Conservation (phyloP, 2,329 filamentous ascomycete species). For the Cryphonectria parasitica region DNA sequence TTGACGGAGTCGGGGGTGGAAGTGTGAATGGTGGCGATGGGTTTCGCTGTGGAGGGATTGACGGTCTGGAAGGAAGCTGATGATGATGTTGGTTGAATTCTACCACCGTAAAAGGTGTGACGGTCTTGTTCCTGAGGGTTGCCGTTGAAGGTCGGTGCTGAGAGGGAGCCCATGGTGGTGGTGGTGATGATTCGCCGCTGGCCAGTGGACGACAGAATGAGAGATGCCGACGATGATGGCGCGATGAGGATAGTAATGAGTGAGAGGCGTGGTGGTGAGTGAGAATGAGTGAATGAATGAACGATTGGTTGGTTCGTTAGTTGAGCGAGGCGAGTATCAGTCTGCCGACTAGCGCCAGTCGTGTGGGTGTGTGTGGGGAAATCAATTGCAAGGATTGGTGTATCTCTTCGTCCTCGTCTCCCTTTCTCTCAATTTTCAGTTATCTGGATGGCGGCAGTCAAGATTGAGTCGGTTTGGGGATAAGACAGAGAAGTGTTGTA, state of each 20-base stretch:
- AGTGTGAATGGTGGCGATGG: conserved; percentile 72
- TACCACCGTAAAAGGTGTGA: conserved; percentile 77
- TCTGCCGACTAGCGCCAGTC: no score
- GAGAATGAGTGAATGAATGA: neutral
- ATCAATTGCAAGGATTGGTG: no score
- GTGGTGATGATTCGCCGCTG: neutral
- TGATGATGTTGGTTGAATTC: conserved; percentile 62
- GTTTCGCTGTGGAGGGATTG: conserved; percentile 71
- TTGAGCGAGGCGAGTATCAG: no score
- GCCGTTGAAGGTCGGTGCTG: neutral
- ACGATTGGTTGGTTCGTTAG: no score
- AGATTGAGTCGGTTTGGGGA: neutral
- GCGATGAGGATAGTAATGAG: no score
- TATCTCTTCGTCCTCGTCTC: no score
- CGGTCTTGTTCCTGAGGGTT: conserved; percentile 42
- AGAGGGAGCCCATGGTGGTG: conserved; percentile 21
- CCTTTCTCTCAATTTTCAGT: neutral
- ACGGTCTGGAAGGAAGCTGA: conserved; percentile 71
- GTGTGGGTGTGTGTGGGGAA: no score
- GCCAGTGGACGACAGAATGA: neutral
- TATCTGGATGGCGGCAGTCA: no score
- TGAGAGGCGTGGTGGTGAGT: no score
- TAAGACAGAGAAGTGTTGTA: neutral
- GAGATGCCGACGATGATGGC: neutral
- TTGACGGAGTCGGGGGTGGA: conserved; percentile 71